Base-by-base conservation (phyloP, 139 green algal genomes). In the Tetradesmus lagerheimii region DNA sequence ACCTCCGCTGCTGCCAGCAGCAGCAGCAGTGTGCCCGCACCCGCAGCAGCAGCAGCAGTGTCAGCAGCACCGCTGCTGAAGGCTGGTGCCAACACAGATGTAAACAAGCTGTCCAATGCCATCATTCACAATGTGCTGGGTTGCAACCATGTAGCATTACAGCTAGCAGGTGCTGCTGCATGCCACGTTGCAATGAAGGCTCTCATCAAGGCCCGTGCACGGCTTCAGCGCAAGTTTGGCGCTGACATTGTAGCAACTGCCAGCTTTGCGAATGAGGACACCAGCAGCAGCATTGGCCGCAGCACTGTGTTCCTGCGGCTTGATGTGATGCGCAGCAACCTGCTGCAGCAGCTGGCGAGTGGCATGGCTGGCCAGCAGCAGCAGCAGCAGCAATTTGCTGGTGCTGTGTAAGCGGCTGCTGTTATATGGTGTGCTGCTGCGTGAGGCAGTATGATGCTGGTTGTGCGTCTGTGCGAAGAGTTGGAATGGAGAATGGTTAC, bases 91-190 rank as follows among this genome's bases (percentile, higher is more conserved):
- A 66, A 34, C 66, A 91, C 88, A 47, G 88, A 91, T 38, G 88
- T 83, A n/a, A 88, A 88, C 80, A 82, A 83, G 66, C 43, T 91
- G 35, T 83, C 88, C 80, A 88, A 91, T 27, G 88, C 88, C 64
- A 62, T 91, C 34, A 88, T 91, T 34, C 80, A 86, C 66, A 82
- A 91, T 62, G 77, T 91, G 41, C 43, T 91, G 41, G 80, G 53
- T 39, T 41, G 80, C 38, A 41, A 64, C 75, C 88, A 86, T 34
- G 88, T 88, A 2, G 80, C 80, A 18, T 31, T 91, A 18, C 88
- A 91, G 88, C 88, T 91, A 9, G 88, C 88, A 27, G 88, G 88
- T 66, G 78, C 88, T 25, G 66, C 88, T 27, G 87, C 87, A 8
- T 91, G 87, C 64, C 79, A 87, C 25, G 62, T 82, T 6, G 87